phyloP scores from a whole-genome alignment of 306 rosid genomes.

The Citrullus amarus region DNA sequence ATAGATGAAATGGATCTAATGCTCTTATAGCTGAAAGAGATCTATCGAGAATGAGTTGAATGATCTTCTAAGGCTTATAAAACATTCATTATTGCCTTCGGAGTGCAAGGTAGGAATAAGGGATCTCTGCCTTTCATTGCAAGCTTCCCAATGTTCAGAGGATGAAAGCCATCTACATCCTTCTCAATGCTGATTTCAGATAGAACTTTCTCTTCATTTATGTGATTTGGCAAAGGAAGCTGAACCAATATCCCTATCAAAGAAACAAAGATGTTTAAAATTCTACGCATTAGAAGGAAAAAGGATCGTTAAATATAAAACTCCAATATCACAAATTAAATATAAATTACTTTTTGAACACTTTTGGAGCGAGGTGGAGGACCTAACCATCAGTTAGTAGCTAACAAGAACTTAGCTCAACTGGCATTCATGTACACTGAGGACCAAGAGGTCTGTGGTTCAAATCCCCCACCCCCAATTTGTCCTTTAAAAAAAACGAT shows the following conservation, averaged over 20 bases:
- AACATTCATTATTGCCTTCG: constrained; percentile 42
- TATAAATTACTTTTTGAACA: neutral
- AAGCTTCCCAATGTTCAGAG: constrained; percentile 86
- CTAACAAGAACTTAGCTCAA: no score
- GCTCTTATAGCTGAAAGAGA: neutral
- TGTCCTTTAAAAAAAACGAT: no score
- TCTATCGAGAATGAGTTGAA: neutral
- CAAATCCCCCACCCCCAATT: no score
- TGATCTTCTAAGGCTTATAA: neutral
- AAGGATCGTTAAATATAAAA: neutral
- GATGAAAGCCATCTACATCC: constrained; percentile 98
- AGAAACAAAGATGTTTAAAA: neutral
- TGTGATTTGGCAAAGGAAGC: constrained; percentile 87
- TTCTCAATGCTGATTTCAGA: constrained; percentile 70
- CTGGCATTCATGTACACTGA: no score
- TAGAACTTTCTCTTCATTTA: constrained; percentile 72
- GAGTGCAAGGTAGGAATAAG: constrained; percentile 80
- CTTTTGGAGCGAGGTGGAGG: no score
- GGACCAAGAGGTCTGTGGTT: no score
- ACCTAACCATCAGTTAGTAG: no score
- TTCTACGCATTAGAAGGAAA: neutral
- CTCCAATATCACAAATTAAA: neutral
- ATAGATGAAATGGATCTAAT: neutral
- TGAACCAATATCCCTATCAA: constrained; percentile 81
- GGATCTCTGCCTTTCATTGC: constrained; percentile 97